These are phyloP conservation scores for Phaeoacremonium minimum DNA, from an alignment of 2,329 filamentous ascomycete species.

Conservation along the genomic window DNA sequence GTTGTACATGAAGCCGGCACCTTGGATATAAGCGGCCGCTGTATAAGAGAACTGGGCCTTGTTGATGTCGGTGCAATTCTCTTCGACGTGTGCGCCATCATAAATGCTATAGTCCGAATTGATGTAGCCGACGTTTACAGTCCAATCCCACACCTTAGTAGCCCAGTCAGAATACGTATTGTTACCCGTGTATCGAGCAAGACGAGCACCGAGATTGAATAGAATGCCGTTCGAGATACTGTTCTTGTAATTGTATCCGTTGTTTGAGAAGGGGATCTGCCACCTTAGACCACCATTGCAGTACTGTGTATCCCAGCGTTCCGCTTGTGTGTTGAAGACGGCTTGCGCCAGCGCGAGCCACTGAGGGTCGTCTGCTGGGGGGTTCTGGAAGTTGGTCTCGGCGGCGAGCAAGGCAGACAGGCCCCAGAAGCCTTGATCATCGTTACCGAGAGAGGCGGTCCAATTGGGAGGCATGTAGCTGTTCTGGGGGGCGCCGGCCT, in stretches of 20 bases:
- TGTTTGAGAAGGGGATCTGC: slow-evolving; percentile 60
- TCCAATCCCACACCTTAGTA: slow-evolving; percentile 47
- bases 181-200: slow-evolving; percentile 54
- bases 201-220: slow-evolving; percentile 43
- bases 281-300: slow-evolving; percentile 54
- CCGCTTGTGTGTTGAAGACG: too few species aligned
- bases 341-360: too few species aligned
- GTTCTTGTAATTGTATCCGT: slow-evolving; percentile 60
- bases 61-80: too few species aligned
- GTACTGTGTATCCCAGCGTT: slow-evolving; percentile 52
- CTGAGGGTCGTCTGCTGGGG: too few species aligned
- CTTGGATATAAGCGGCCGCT: slow-evolving; percentile 52
- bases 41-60: slow-evolving; percentile 58
- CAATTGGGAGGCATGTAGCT: slow-evolving; percentile 22
- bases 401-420: slow-evolving; percentile 51
- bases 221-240: slow-evolving; percentile 33
- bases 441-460: slow-evolving; percentile 38
- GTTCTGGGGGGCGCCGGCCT: slow-evolving; percentile 18
- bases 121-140: slow-evolving; percentile 34
- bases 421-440: slow-evolving; percentile 65
- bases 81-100: slow-evolving; percentile 52
- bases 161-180: slow-evolving; percentile 50
- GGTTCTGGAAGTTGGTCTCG: slow-evolving; percentile 51
- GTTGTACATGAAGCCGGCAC: slow-evolving; percentile 63
- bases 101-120: slow-evolving; percentile 53